These are phyloP conservation scores for Aspergillus sclerotioniger DNA, from an alignment of 495 filamentous ascomycete genomes.

Conservation along the genomic window DNA sequence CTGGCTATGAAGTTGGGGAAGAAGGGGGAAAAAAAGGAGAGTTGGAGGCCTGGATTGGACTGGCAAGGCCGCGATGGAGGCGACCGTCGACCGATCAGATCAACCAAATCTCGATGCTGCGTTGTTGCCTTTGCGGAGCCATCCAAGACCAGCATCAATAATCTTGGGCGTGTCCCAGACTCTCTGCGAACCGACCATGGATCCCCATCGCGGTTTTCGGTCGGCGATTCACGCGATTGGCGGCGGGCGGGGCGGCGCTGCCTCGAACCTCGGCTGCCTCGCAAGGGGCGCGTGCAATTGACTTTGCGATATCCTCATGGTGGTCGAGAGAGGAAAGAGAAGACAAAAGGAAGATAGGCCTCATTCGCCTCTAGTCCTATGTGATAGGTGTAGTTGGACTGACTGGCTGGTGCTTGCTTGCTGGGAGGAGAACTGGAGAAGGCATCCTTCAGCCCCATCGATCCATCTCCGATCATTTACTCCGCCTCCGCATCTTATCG, in stretches of 20 bases:
- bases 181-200: not conserved
- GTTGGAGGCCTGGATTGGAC: slow-evolving; percentile 14
- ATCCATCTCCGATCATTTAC: not conserved
- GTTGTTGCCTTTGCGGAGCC: not conserved
- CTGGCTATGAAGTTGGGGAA: not conserved
- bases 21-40: slow-evolving; percentile 8
- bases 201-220: not conserved
- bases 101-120: not conserved
- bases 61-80: not conserved
- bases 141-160: not conserved
- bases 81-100: not conserved
- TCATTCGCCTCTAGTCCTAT: too few relatives aligned
- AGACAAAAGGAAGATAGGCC: too few relatives aligned
- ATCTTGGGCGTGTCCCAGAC: not conserved
- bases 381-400: too few relatives aligned
- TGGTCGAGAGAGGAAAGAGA: too few relatives aligned
- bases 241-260: not conserved
- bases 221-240: not conserved
- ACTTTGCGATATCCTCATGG: not conserved
- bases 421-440: too few relatives aligned
- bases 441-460: not conserved
- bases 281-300: not conserved
- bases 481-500: not conserved
- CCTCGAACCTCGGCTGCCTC: not conserved
- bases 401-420: too few relatives aligned